Conservation (phyloP, 768 basidiomycete genomes). For the Lyophyllum decastes region DNA sequence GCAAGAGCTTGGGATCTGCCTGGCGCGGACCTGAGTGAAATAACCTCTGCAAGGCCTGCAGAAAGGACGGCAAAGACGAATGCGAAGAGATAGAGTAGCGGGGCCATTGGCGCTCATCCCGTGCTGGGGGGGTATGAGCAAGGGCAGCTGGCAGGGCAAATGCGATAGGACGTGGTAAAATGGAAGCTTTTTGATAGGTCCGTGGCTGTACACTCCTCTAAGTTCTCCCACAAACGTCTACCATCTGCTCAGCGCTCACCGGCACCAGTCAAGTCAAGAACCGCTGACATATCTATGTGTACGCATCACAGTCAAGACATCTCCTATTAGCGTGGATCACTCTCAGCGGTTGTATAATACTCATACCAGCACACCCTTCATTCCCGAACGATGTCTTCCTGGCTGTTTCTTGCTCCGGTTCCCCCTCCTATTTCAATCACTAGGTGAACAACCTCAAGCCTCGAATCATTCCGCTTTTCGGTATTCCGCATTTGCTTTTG, state of each 20-base stretch:
- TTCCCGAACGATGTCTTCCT: too few relatives aligned
- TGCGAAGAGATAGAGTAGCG: constrained; percentile 24
- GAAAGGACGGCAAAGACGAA: constrained; percentile 26
- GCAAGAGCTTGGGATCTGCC: constrained; percentile 26
- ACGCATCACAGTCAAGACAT: not conserved
- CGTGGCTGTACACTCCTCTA: constrained; percentile 7
- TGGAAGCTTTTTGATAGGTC: not conserved
- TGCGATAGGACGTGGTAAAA: constrained; percentile 8
- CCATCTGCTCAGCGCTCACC: not conserved
- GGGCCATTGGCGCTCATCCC: constrained; percentile 38
- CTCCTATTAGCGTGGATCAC: not conserved
- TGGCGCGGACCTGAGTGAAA: constrained; percentile 27
- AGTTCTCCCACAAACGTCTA: not conserved
- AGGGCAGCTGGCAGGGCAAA: constrained; percentile 4
- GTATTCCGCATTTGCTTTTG: too few relatives aligned
- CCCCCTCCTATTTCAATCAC: too few relatives aligned
- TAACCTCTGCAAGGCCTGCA: constrained; percentile 31
- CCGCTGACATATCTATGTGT: not conserved
- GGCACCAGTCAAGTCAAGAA: not conserved
- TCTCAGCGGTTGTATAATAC: too few relatives aligned
- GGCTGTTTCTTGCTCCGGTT: too few relatives aligned
- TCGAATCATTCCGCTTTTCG: too few relatives aligned
- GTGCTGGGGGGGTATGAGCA: constrained; percentile 7
- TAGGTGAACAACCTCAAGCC: too few relatives aligned
- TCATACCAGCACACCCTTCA: too few relatives aligned